A percentile compares a stretch with the other conserved stretches of the same genome.
These are phyloP conservation scores for Hygrophoropsis aurantiaca DNA, from an alignment of 768 basidiomycete genomes.

Conservation along the genomic window DNA sequence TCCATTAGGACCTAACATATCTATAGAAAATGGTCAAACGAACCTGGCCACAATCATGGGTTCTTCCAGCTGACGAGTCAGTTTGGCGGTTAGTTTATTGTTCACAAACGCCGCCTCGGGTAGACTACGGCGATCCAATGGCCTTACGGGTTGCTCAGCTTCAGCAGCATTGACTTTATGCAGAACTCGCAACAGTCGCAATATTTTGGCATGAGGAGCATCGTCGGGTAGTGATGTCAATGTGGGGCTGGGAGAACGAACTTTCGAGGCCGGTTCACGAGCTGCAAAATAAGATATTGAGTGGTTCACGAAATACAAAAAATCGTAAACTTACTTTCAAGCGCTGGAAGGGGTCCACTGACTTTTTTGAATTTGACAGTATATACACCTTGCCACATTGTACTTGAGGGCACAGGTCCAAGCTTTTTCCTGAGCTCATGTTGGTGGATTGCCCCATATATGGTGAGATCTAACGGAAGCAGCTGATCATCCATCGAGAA, in stretches of 20 bases:
- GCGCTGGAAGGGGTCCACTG: slow-evolving; percentile 66
- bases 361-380: slow-evolving; percentile 94
- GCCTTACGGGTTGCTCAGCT: slow-evolving; percentile 50
- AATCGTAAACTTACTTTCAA: slow-evolving; percentile 35
- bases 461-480: slow-evolving; percentile 83
- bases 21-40: slow-evolving; percentile 14
- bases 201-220: slow-evolving; percentile 84
- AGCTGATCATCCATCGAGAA: slow-evolving; percentile 91
- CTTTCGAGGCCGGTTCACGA: slow-evolving; percentile 44
- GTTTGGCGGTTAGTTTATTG: slow-evolving; percentile 95
- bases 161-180: slow-evolving; percentile 81
- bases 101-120: slow-evolving; percentile 90
- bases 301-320: background rate
- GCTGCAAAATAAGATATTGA: slow-evolving; percentile 10
- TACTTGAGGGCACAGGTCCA: slow-evolving; percentile 58
- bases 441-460: slow-evolving; percentile 96
- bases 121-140: slow-evolving; percentile 56
- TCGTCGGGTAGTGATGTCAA: slow-evolving; percentile 83
- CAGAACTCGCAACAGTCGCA: slow-evolving; percentile 85
- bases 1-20: slow-evolving; percentile 2
- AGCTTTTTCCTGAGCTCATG: slow-evolving; percentile 80
- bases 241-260: slow-evolving; percentile 61
- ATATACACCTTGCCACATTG: slow-evolving; percentile 89
- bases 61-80: slow-evolving; percentile 96
- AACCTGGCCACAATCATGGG: slow-evolving; percentile 99